Evolutionary conservation across 2,329 filamentous ascomycete species (phyloP).

Genomic region (Colletotrichum endophyticum): DNA sequence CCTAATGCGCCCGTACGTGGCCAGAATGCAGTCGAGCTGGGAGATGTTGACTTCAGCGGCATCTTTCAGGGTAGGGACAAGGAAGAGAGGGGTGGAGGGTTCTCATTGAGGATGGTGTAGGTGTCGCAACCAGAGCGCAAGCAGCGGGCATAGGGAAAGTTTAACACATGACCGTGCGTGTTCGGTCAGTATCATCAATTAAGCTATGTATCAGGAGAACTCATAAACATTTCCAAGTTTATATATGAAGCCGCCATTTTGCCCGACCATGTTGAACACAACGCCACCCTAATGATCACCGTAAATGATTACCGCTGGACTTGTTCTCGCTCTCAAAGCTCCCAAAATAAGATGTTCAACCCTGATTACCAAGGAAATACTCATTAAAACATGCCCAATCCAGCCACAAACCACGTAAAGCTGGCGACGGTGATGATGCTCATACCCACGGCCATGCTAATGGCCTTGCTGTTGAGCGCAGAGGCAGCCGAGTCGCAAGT

Average conservation of each 20-base stretch:
- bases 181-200: constrained; percentile 9
- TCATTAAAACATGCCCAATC: constrained; percentile 38
- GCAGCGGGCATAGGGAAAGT: no score
- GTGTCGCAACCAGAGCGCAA: not conserved
- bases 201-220: constrained; percentile 13
- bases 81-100: constrained; percentile 70
- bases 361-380: not conserved
- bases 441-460: constrained; percentile 59
- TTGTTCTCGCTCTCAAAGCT: not conserved
- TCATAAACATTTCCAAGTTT: constrained; percentile 14
- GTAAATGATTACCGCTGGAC: constrained; percentile 17
- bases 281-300: constrained; percentile 12
- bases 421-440: constrained; percentile 60
- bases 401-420: constrained; percentile 67
- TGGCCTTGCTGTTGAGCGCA: constrained; percentile 49
- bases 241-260: constrained; percentile 18
- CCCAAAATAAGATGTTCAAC: not conserved
- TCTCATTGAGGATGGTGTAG: constrained; percentile 65
- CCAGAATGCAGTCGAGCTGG: constrained; percentile 62
- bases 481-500: constrained; percentile 61
- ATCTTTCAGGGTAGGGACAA: constrained; percentile 72
- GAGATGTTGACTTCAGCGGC: constrained; percentile 69
- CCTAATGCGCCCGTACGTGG: constrained; percentile 86
- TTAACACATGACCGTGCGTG: not conserved
- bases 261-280: constrained; percentile 10